Percentiles rank a stretch among this genome's conserved stretches.
Evolutionary conservation across 768 basidiomycete species (phyloP).

Genomic region (Tricholomella constricta): DNA sequence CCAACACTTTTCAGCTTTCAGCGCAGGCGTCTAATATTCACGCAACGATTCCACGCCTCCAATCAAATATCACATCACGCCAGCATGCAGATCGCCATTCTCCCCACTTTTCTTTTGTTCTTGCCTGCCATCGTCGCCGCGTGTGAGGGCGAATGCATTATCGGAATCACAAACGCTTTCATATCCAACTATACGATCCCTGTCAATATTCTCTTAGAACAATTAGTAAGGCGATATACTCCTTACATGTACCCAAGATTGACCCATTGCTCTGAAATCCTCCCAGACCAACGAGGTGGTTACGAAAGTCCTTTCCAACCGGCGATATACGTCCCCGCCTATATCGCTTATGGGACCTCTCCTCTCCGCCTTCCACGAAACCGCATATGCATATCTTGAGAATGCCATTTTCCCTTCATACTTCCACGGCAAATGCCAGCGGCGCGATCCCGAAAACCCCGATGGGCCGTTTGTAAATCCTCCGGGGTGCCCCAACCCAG

Average conservation of each 20-base stretch:
- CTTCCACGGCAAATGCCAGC: slow-evolving; percentile 79
- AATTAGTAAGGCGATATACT: slow-evolving; percentile 34
- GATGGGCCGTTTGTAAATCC: slow-evolving; percentile 45
- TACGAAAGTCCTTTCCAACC: slow-evolving; percentile 10
- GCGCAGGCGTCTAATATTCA: not conserved
- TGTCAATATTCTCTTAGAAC: slow-evolving; percentile 37
- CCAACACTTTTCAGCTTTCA: not conserved
- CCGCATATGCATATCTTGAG: slow-evolving; percentile 46
- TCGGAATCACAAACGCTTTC: slow-evolving; percentile 57
- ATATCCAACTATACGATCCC: slow-evolving; percentile 49
- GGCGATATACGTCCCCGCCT: slow-evolving; percentile 10
- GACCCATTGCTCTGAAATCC: slow-evolving; percentile 8
- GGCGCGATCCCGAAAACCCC: slow-evolving; percentile 35
- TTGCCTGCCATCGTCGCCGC: slow-evolving; percentile 45
- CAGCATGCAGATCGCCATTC: slow-evolving; percentile 21
- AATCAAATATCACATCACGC: not conserved
- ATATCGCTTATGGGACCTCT: slow-evolving; percentile 48
- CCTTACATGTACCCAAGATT: not conserved
- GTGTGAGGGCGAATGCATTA: slow-evolving; percentile 74
- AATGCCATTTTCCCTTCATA: slow-evolving; percentile 64
- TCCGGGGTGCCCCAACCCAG: slow-evolving; percentile 73
- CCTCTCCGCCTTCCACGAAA: slow-evolving; percentile 43
- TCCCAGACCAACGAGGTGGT: slow-evolving; percentile 14
- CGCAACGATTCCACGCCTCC: not conserved
- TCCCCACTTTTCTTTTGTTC: slow-evolving; percentile 25